Base-by-base conservation (phyloP, 2,329 filamentous ascomycete genomes). In the Neophaeococcomyces aloes region DNA sequence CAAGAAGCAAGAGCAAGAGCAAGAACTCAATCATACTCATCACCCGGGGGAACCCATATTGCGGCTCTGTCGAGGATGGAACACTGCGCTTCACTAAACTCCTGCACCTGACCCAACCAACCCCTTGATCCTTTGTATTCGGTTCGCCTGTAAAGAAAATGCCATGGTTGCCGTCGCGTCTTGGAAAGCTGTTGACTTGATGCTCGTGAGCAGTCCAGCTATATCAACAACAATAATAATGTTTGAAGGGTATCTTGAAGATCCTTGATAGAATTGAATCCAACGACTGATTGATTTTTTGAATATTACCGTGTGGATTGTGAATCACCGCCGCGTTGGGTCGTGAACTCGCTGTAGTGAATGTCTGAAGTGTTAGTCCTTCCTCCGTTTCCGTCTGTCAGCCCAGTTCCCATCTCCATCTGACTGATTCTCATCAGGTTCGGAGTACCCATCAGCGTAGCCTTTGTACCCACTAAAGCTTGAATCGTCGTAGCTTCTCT, bases 381-480 rank as follows among this genome's bases (percentile, higher is more conserved):
- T 48, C 19, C 42, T 27, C 23, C 46, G 32, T 35, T 51, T 51
- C 17, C 46, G 34, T 29, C 33, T 44, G 38, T 46, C 49, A 27
- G 39, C 48, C 30, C 50, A 49, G 32, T 45, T 48, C 51, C 63
- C 54, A 21, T 56, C 51, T 7, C 56, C 56, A 35, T 61, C 65
- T 29, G 47, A 32, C 18, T 67, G 66, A 37, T 63, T 62, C 46
- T 71, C 68, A 13, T 41, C 38, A 14, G 29, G 27, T 29, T 42
- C 39, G 30, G 27, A 33, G 7, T 34, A 32, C 45, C 69, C 66
- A 56, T 72, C 69, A 18, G 65, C 63, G 53, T 62, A 71, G 15
- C 68, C 69, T 61, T 70, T 67, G 48, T 72, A 71, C 1, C 69
- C 69, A 42, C 67, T 66, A 55, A 70, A 72, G 52, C 67, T 71